Conservation (phyloP, 73 alveolate species). For the Symbiodinium natans region DNA sequence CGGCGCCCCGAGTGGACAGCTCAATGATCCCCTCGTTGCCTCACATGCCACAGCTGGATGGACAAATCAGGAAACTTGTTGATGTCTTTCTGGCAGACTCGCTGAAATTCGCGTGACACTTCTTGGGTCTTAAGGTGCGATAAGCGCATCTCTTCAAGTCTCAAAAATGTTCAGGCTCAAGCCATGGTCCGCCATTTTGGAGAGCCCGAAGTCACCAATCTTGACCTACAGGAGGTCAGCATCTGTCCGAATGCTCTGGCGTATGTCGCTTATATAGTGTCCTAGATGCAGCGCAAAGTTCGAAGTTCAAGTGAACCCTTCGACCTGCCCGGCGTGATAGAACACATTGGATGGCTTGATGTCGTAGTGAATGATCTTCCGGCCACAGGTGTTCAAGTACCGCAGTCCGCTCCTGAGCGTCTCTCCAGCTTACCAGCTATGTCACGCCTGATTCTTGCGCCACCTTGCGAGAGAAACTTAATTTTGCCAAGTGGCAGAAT, state of each 20-base stretch:
- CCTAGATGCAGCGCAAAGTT: no score
- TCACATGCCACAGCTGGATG: neutral
- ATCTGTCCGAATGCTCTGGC: no score
- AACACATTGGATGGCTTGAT: conserved; percentile 83
- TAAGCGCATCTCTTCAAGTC: no score
- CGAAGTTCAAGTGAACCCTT: no score
- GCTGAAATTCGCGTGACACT: neutral
- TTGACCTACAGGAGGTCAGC: conserved; percentile 28
- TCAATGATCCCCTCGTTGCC: conserved; percentile 71
- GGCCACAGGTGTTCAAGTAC: conserved; percentile 35
- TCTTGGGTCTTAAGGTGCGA: neutral
- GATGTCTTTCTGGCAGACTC: neutral
- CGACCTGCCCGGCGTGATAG: conserved; percentile 80
- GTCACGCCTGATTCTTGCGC: no score
- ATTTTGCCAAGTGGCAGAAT: conserved; percentile 15
- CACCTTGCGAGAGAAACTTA: neutral
- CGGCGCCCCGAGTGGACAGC: conserved; percentile 46
- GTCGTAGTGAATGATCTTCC: conserved; percentile 92
- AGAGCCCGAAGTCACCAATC: conserved; percentile 86
- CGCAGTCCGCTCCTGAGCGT: conserved; percentile 75
- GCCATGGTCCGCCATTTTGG: conserved; percentile 72
- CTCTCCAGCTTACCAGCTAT: no score
- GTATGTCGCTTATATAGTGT: no score
- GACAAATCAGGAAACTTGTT: neutral
- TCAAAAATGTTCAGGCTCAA: conserved; percentile 6